Evolutionary conservation across 148 eudicot genomes (phyloP), one percentile per base, ranked within the genome.

Genomic region (Oxyria digyna): DNA sequence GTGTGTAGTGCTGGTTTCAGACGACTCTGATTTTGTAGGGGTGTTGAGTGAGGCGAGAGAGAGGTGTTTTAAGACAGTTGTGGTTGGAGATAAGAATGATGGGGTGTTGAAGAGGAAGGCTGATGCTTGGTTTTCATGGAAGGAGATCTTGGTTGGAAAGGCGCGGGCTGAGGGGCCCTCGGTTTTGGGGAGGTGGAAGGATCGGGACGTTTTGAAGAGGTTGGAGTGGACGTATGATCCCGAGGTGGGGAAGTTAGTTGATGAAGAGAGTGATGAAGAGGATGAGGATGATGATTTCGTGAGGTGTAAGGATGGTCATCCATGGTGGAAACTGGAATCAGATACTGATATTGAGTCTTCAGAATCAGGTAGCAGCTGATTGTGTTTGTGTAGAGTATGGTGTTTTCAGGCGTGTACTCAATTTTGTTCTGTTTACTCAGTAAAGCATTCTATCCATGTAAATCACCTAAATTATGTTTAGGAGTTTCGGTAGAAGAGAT

Each of bases 51-150:
- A 88, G 78, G 96, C 92, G 41, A 88, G 69, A 64, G 78, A 83
- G 82, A 88, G 97, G 79, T 85, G 97, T 67, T 46, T 91, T 21
- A 88, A 83, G 82, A 91, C 96, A 5, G 88, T 91, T 42, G 96
- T 87, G 71, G 86, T 91, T 1, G 96, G 97, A 29, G 92, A 88
- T 80, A 67, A 15, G n/a, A 73, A 75, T 43, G 86, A 82, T 42
- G 96, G 92, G 46, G 78, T 74, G 68, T 82, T 91, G 6, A 88
- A 87, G 74, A 88, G 96, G 75, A 76, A 63, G 62, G 83, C 92
- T 0, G 92, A 91, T 81, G 89, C 86, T 67, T 74, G 82, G 62
- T 91, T 85, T 76, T 91, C 97, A 26, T 91, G 97, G 97, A 81
- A 78, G 79, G 96, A 86, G 37, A 82, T 91, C 23, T 78, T 88